phyloP scores from a whole-genome alignment of 2,329 filamentous ascomycete genomes.

The Epichloe aotearoae region DNA sequence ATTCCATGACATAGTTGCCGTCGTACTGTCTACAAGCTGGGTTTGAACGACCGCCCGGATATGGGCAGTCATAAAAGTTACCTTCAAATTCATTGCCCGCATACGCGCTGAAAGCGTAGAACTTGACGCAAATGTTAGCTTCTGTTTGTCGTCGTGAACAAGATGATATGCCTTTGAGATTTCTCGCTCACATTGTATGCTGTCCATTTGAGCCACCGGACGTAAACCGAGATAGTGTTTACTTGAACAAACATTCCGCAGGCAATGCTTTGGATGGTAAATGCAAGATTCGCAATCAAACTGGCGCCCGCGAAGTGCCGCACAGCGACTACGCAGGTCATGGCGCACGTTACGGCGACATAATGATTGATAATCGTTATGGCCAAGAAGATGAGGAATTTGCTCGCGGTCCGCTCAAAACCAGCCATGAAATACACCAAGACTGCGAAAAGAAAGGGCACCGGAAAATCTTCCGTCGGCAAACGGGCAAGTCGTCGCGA shows the following conservation, averaged over 20 bases:
- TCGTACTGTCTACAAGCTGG: slow-evolving; percentile 56
- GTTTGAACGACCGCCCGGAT: slow-evolving; percentile 45
- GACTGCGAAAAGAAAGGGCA: slow-evolving; percentile 55
- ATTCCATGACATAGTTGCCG: slow-evolving; percentile 54
- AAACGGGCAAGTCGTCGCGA: slow-evolving; percentile 57
- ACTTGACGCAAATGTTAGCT: slow-evolving; percentile 26
- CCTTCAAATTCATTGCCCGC: slow-evolving; percentile 60
- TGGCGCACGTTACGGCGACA: slow-evolving; percentile 58
- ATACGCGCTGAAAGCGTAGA: slow-evolving; percentile 59
- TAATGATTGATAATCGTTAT: slow-evolving; percentile 59
- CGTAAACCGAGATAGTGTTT: slow-evolving; percentile 60
- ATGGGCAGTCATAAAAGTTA: slow-evolving; percentile 61
- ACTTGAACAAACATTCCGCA: slow-evolving; percentile 67
- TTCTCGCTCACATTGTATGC: slow-evolving; percentile 7
- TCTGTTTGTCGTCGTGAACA: background rate
- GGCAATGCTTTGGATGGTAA: slow-evolving; percentile 60
- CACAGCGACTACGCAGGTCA: slow-evolving; percentile 50
- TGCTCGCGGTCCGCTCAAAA: slow-evolving; percentile 46
- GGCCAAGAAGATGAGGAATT: slow-evolving; percentile 62
- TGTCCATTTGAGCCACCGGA: slow-evolving; percentile 64
- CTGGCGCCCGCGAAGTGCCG: slow-evolving; percentile 58
- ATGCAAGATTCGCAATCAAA: slow-evolving; percentile 58
- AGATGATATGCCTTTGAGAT: background rate
- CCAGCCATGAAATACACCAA: slow-evolving; percentile 72
- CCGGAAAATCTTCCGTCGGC: slow-evolving; percentile 58